These are phyloP conservation scores for Knoxdaviesia capensis DNA, from an alignment of 2,329 filamentous ascomycete genomes.

Conservation along the genomic window DNA sequence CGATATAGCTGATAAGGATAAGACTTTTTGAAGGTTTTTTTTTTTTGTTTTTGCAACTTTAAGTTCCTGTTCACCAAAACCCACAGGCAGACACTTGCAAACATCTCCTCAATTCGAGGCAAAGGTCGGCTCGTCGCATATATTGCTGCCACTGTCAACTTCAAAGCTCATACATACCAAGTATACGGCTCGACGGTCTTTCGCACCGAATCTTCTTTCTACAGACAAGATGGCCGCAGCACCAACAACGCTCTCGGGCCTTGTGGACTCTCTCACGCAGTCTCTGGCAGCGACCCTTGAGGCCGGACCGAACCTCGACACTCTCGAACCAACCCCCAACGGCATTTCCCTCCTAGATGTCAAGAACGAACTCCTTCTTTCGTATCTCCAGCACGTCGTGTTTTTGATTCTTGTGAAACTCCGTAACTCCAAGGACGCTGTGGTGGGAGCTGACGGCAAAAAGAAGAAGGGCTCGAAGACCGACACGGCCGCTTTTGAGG, in stretches of 20 bases:
- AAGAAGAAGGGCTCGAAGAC: constrained; percentile 4
- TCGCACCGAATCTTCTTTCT: too few species aligned
- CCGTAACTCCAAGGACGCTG: constrained; percentile 25
- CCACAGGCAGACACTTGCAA: too few species aligned
- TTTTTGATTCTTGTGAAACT: constrained; percentile 72
- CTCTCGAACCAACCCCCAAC: constrained; percentile 53
- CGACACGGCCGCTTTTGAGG: constrained; percentile 1
- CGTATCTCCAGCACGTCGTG: constrained; percentile 85
- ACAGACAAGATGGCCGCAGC: constrained; percentile 21
- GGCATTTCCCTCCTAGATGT: constrained; percentile 88
- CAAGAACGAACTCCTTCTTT: constrained; percentile 93
- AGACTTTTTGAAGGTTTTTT: too few species aligned
- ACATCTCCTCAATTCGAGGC: too few species aligned
- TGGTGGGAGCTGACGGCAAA: constrained; percentile 5
- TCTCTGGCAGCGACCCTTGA: constrained; percentile 45
- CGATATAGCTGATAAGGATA: too few species aligned
- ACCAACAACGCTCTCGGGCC: constrained; percentile 24
- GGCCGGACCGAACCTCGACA: constrained; percentile 38
- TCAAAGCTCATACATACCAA: too few species aligned
- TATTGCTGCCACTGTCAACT: too few species aligned
- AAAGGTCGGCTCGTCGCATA: too few species aligned
- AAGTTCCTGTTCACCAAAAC: too few species aligned
- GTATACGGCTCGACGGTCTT: too few species aligned
- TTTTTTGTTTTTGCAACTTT: too few species aligned
- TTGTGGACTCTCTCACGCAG: constrained; percentile 33